These are phyloP conservation scores for Micractinium conductrix DNA, from an alignment of 139 green algal genomes.

Conservation along the genomic window DNA sequence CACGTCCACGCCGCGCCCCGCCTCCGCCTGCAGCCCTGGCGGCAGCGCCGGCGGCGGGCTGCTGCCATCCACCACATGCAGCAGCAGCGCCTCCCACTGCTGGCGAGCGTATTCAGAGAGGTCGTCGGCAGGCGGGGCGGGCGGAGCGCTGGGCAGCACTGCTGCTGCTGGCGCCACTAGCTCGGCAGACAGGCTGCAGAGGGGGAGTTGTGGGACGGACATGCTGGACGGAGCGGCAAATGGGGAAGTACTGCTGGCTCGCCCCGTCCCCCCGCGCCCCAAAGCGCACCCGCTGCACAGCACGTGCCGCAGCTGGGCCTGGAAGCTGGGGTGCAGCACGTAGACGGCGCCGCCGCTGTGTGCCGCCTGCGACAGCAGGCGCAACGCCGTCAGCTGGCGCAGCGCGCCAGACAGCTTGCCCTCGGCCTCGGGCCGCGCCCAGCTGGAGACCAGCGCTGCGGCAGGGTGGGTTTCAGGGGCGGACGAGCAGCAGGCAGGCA, in stretches of 20 bases:
- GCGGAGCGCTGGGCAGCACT: neutral
- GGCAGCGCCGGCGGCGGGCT: neutral
- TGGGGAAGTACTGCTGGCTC: no score
- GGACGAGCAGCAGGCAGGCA: neutral
- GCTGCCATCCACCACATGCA: slow-evolving; percentile 60
- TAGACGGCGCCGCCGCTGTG: neutral
- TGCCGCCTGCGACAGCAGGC: slow-evolving; percentile 26
- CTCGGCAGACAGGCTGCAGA: neutral
- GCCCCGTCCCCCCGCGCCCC: neutral
- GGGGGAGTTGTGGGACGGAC: neutral
- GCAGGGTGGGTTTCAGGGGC: neutral
- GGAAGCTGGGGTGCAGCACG: slow-evolving; percentile 51
- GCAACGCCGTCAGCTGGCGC: slow-evolving; percentile 35
- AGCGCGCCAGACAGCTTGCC: slow-evolving; percentile 52
- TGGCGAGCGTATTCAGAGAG: slow-evolving; percentile 31
- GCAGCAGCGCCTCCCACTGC: slow-evolving; percentile 59
- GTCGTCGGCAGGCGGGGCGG: neutral
- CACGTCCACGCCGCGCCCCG: slow-evolving; percentile 49
- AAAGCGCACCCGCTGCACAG: slow-evolving; percentile 41
- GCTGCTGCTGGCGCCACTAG: neutral
- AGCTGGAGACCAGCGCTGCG: slow-evolving; percentile 47
- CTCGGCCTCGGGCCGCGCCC: neutral
- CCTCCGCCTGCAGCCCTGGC: slow-evolving; percentile 4
- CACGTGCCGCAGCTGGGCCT: slow-evolving; percentile 47
- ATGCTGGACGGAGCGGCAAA: neutral